phyloP scores from a whole-genome alignment of 2,329 filamentous ascomycete genomes.

The Diaporthe aspalathi region DNA sequence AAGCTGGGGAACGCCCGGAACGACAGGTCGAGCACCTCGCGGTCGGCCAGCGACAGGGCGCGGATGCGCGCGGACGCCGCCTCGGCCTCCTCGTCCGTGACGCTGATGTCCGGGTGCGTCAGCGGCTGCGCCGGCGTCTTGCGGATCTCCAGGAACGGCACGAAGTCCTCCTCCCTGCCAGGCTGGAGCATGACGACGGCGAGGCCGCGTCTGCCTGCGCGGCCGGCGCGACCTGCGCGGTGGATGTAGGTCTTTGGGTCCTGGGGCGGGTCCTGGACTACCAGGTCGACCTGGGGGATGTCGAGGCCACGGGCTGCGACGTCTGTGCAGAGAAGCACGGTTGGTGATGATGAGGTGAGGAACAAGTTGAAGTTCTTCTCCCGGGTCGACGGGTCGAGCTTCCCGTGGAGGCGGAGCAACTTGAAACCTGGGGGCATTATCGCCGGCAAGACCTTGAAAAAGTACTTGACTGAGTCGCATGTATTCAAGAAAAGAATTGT shows the following conservation, averaged over 20 bases:
- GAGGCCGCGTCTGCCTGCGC: constrained; percentile 87
- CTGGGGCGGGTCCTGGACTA: constrained; percentile 85
- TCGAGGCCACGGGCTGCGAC: constrained; percentile 91
- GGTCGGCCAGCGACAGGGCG: constrained; percentile 61
- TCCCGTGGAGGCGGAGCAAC: constrained; percentile 88
- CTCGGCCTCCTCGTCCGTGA: constrained; percentile 72
- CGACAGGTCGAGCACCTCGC: constrained; percentile 84
- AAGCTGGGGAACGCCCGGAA: constrained; percentile 94
- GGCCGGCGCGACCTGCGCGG: constrained; percentile 87
- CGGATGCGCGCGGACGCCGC: constrained; percentile 47
- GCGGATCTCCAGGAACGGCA: constrained; percentile 85
- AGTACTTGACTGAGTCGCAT: constrained; percentile 95
- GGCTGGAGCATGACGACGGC: constrained; percentile 88
- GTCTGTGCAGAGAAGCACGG: constrained; percentile 91
- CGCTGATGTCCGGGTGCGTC: constrained; percentile 63
- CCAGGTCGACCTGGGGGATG: constrained; percentile 90
- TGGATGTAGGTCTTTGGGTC: constrained; percentile 97
- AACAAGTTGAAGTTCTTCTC: constrained; percentile 90
- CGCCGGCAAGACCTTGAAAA: constrained; percentile 80
- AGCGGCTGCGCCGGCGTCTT: constrained; percentile 84
- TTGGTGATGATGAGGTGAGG: constrained; percentile 77
- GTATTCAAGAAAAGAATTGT: constrained; percentile 88
- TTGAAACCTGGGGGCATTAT: constrained; percentile 76
- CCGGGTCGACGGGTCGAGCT: constrained; percentile 88
- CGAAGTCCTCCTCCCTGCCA: constrained; percentile 89